Evolutionary conservation across 2,329 filamentous ascomycete genomes (phyloP).

Genomic region (Xylaria sp.): DNA sequence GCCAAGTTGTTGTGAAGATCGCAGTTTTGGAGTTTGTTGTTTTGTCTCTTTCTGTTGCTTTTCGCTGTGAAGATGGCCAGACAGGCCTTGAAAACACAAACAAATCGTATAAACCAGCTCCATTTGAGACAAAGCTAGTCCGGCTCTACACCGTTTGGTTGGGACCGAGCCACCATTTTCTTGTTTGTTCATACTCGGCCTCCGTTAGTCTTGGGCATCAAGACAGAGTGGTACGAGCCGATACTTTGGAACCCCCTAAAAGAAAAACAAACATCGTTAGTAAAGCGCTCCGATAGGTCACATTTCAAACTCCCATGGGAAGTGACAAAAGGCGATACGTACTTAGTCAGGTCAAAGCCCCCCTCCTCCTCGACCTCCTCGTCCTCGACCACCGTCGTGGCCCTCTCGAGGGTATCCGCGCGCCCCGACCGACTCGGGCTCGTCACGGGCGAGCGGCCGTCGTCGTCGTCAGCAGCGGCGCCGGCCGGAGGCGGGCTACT

Average conservation of each 20-base stretch:
- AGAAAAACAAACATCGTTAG: slow-evolving; percentile 37
- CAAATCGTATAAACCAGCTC: no score
- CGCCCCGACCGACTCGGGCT: slow-evolving; percentile 51
- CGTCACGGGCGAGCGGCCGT: slow-evolving; percentile 53
- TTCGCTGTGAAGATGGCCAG: no score
- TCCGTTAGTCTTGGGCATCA: slow-evolving; percentile 19
- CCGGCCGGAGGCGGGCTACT: slow-evolving; percentile 59
- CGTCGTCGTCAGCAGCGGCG: slow-evolving; percentile 48
- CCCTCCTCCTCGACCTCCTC: slow-evolving; percentile 52
- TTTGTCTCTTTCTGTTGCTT: no score
- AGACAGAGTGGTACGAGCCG: slow-evolving; percentile 59
- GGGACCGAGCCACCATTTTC: background rate
- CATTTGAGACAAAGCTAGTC: background rate
- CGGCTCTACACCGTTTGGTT: background rate
- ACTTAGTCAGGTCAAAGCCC: slow-evolving; percentile 64
- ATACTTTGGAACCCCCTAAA: slow-evolving; percentile 69
- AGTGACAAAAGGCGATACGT: no score
- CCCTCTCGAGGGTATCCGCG: slow-evolving; percentile 32
- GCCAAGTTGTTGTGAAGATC: no score
- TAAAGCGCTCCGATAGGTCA: slow-evolving; percentile 1
- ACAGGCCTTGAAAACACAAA: no score
- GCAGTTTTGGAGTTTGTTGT: no score
- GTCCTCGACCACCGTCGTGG: slow-evolving; percentile 26
- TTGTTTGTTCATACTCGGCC: slow-evolving; percentile 3
- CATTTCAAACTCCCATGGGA: background rate